These are phyloP conservation scores for Pyrenophora graminea DNA, from an alignment of 2,329 filamentous ascomycete genomes.

Conservation along the genomic window DNA sequence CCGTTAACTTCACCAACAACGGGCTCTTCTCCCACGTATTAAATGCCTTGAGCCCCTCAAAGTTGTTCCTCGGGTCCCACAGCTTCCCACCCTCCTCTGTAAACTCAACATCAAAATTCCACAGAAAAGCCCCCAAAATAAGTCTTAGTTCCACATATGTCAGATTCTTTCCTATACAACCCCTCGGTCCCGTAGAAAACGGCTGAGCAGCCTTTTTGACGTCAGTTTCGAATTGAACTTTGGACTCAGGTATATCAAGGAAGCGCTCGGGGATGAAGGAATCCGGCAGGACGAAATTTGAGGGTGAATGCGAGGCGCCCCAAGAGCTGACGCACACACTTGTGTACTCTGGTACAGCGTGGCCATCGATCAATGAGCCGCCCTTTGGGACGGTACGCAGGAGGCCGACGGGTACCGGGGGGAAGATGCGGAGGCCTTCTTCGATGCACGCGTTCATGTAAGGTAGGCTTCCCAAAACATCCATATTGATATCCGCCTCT, in stretches of 20 bases:
- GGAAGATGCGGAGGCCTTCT: constrained; percentile 53
- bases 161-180: constrained; percentile 39
- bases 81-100: constrained; percentile 30
- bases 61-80: constrained; percentile 37
- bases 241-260: constrained; percentile 28
- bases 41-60: constrained; percentile 34
- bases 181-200: constrained; percentile 37
- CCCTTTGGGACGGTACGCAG: constrained; percentile 42
- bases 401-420: constrained; percentile 51
- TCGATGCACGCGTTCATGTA: constrained; percentile 54
- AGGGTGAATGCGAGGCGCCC: constrained; percentile 33
- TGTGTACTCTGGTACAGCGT: constrained; percentile 42
- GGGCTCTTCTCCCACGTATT: constrained; percentile 44
- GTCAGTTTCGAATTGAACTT: constrained; percentile 24
- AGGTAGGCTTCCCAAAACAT: constrained; percentile 32
- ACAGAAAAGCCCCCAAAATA: constrained; percentile 38
- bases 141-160: constrained; percentile 45
- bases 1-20: constrained; percentile 37
- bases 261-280: constrained; percentile 45
- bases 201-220: constrained; percentile 39
- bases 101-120: constrained; percentile 44
- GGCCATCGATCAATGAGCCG: constrained; percentile 45
- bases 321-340: constrained; percentile 35
- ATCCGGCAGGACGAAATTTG: constrained; percentile 42
- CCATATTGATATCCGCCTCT: constrained; percentile 42